Evolutionary conservation across 768 basidiomycete genomes (phyloP), one percentile per base, ranked within the genome.

Genomic region (Russula dissimulans): DNA sequence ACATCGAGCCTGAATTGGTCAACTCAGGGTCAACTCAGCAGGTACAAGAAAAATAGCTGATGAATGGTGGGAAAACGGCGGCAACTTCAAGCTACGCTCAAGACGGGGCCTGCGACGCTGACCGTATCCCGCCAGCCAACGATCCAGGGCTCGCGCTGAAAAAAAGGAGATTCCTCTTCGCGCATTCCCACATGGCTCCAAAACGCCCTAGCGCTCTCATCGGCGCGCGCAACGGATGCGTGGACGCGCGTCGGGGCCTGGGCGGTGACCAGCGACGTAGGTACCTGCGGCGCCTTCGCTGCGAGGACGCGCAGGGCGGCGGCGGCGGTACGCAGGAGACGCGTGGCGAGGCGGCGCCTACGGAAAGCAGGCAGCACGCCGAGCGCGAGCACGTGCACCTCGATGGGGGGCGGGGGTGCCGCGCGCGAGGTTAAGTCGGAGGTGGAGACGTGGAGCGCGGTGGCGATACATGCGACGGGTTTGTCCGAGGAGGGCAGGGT

Each of bases 301-400:
- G 60, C 43, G 36, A 61, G 63, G 6, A 38, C 39, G 61, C 17
- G 57, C 63, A 66, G 67, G 60, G 64, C 76, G 64, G 49, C 54
- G 0, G 74, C 69, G 34, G 70, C 68, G 34, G 68, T 70, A 32
- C 51, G 58, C 8, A 80, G 67, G 59, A 82, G 76, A 18, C 70
- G 74, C 38, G 73, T 74, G 10, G 77, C 79, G 41, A 81, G 67
- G 41, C 79, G 78, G 39, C 67, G 66, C 12, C 77, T 69, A 60
- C 74, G 79, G 67, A 73, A 77, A 3, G 71, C 62, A 4, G 80
- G 79, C 45, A 75, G 72, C 15, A 82, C 78, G 38, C 81, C 80
- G 3, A 82, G 76, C 1, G 80, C 80, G 36, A 81, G 77, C 61
- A 82, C 77, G 66, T 80, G 77, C 22, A 82, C 67, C 8, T 64